These are phyloP conservation scores for Xylariaceae sp. DNA, from an alignment of 2,329 filamentous ascomycete species.

Conservation along the genomic window DNA sequence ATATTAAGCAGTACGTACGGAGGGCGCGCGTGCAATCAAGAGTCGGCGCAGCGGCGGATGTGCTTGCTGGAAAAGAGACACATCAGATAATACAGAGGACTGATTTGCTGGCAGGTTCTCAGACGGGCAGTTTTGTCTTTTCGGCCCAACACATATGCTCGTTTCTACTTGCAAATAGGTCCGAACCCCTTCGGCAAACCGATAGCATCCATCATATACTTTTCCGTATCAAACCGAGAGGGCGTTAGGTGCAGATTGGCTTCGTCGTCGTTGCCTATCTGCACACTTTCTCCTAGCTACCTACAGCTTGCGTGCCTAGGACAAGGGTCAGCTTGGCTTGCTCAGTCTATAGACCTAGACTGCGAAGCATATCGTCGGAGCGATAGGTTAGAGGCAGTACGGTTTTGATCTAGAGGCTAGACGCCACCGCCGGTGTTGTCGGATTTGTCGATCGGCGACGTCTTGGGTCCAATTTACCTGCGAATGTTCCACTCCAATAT, in stretches of 20 bases:
- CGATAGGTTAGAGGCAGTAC: constrained; percentile 15
- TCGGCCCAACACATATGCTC: constrained; percentile 8
- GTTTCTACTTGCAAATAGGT: constrained; percentile 2
- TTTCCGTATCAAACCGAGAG: constrained; percentile 6
- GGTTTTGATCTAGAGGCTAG: background rate
- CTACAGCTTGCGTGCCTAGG: constrained; percentile 4
- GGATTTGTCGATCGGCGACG: constrained; percentile 3
- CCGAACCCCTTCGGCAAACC: constrained; percentile 8
- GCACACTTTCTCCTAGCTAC: background rate
- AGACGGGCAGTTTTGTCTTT: constrained; percentile 8
- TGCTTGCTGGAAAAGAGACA: constrained; percentile 4
- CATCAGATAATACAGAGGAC: constrained; percentile 14
- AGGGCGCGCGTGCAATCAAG: background rate
- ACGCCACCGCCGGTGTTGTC: constrained; percentile 6
- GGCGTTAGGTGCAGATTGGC: background rate
- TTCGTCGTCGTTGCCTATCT: background rate
- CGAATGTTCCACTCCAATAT: background rate
- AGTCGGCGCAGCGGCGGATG: constrained; percentile 2
- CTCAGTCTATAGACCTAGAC: constrained; percentile 5
- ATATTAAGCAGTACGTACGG: constrained; percentile 7
- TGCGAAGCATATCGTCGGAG: constrained; percentile 10
- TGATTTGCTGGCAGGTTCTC: constrained; percentile 16
- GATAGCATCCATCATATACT: constrained; percentile 7
- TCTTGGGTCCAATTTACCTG: background rate
- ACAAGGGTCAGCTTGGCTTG: constrained; percentile 6